Evolutionary conservation across 805 yeast genomes (phyloP).

Genomic region (Cyberlindnera lachancei): DNA sequence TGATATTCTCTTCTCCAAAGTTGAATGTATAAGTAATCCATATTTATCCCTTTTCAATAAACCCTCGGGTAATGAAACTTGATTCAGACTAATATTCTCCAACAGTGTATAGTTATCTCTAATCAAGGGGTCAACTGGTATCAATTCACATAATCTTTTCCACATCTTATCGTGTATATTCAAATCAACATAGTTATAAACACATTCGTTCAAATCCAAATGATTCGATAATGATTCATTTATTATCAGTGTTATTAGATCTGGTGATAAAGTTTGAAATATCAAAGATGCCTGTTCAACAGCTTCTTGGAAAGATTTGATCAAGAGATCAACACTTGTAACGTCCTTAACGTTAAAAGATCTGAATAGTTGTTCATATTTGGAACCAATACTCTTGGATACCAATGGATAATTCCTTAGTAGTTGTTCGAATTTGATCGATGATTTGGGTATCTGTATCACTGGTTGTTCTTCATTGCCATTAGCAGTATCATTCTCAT

Average conservation of each 20-base stretch:
- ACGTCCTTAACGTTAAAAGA: constrained; percentile 28
- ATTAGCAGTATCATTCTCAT: not conserved
- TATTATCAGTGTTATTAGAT: constrained; percentile 19
- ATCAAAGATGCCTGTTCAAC: constrained; percentile 22
- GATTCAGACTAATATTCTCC: constrained; percentile 30
- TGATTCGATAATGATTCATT: constrained; percentile 28
- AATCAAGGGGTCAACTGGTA: constrained; percentile 19
- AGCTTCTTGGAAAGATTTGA: constrained; percentile 21
- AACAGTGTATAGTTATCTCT: constrained; percentile 16
- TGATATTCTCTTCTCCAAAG: constrained; percentile 37
- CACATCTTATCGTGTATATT: constrained; percentile 63
- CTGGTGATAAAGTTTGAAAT: constrained; percentile 20
- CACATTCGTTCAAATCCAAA: constrained; percentile 41
- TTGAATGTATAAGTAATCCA: constrained; percentile 23
- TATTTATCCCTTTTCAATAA: constrained; percentile 19
- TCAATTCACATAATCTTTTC: constrained; percentile 33
- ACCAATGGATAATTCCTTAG: constrained; percentile 32
- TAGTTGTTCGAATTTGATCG: constrained; percentile 30
- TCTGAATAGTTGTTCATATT: constrained; percentile 32
- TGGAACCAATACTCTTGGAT: constrained; percentile 30
- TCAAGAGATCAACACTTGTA: constrained; percentile 21
- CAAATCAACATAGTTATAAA: constrained; percentile 67
- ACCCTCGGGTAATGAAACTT: constrained; percentile 33
- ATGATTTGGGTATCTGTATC: constrained; percentile 1
- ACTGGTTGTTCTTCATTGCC: not conserved